phyloP scores from a whole-genome alignment of 2,329 filamentous ascomycete genomes.

The Alternaria triticimaculans region DNA sequence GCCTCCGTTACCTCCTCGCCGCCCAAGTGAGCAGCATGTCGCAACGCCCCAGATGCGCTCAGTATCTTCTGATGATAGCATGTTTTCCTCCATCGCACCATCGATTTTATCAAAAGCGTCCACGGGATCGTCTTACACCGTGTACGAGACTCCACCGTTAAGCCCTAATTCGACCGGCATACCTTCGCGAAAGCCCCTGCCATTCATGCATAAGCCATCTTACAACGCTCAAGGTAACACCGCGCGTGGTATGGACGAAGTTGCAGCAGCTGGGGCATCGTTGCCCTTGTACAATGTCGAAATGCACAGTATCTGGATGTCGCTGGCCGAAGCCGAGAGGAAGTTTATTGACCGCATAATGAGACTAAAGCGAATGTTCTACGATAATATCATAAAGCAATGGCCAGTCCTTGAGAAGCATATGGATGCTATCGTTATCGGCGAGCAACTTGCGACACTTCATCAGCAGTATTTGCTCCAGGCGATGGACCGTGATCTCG shows the following conservation, averaged over 20 bases:
- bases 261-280: background rate
- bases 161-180: slow-evolving; percentile 4
- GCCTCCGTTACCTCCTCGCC: slow-evolving; percentile 32
- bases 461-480: slow-evolving; percentile 31
- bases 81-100: slow-evolving; percentile 8
- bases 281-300: slow-evolving; percentile 19
- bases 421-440: slow-evolving; percentile 26
- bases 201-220: slow-evolving; percentile 19
- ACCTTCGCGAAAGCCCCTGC: slow-evolving; percentile 17
- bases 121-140: slow-evolving; percentile 24
- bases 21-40: slow-evolving; percentile 15
- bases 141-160: slow-evolving; percentile 5
- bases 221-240: slow-evolving; percentile 10
- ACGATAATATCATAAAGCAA: slow-evolving; percentile 30
- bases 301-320: slow-evolving; percentile 32
- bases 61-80: slow-evolving; percentile 17
- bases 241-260: background rate
- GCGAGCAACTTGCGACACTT: slow-evolving; percentile 23
- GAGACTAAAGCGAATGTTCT: slow-evolving; percentile 35
- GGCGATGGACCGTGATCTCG: slow-evolving; percentile 25
- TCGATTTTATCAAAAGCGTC: slow-evolving; percentile 21
- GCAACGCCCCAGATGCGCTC: slow-evolving; percentile 9
- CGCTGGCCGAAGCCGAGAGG: slow-evolving; percentile 29
- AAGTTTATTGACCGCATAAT: slow-evolving; percentile 34
- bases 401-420: slow-evolving; percentile 38